phyloP scores from a whole-genome alignment of 2,329 filamentous ascomycete genomes.

The Aspergillus carbonarius region DNA sequence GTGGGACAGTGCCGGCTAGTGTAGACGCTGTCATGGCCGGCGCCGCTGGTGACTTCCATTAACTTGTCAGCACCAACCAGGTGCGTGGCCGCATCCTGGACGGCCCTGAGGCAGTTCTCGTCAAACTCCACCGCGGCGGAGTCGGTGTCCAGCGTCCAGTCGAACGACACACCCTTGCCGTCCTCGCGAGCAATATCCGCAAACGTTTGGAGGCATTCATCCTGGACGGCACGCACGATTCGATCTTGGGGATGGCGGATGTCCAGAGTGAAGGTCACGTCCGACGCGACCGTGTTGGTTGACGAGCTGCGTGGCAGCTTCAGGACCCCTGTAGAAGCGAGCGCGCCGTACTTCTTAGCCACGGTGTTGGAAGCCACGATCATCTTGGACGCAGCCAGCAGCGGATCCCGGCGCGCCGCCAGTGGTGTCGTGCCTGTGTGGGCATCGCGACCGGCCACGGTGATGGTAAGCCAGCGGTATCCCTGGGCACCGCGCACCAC shows the following conservation, averaged over 20 bases:
- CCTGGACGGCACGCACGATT: constrained; percentile 56
- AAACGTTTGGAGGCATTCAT: constrained; percentile 56
- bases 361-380: constrained; percentile 63
- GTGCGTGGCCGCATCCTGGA: constrained; percentile 55
- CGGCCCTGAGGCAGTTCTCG: constrained; percentile 59
- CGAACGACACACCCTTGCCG: constrained; percentile 50
- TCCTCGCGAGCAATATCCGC: constrained; percentile 54
- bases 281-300: constrained; percentile 67
- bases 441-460: constrained; percentile 62
- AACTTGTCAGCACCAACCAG: constrained; percentile 53
- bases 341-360: constrained; percentile 55
- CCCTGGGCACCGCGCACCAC: constrained; percentile 68
- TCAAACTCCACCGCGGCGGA: constrained; percentile 61
- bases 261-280: constrained; percentile 65
- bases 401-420: constrained; percentile 59
- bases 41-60: constrained; percentile 55
- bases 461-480: constrained; percentile 67
- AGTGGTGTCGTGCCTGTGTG: constrained; percentile 72
- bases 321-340: constrained; percentile 67
- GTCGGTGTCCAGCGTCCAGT: constrained; percentile 60
- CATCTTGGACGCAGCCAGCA: constrained; percentile 63
- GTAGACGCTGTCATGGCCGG: constrained; percentile 61
- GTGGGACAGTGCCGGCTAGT: constrained; percentile 56
- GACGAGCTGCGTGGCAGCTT: constrained; percentile 58
- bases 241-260: constrained; percentile 59